Base-by-base conservation (phyloP, 1,139 yeast species). In the Suhomyces guaymorum region DNA sequence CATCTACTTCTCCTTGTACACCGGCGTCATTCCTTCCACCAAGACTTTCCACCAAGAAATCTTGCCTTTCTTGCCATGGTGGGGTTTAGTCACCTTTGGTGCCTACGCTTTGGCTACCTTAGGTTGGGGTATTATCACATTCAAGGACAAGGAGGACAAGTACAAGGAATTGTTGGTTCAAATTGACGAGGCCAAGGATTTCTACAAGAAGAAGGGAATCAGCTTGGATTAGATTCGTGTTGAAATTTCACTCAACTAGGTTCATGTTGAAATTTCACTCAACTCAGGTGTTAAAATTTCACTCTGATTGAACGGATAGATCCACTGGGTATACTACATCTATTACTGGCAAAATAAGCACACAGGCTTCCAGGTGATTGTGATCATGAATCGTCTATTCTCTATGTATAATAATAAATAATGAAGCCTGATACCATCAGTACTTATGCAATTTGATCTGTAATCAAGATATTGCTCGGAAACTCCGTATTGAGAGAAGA, bases 381-480 rank as follows among this genome's bases (percentile, higher is more conserved):
- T 5, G 29, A 27, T 27, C 24, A 19, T 19, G 30, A 27, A 14
- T 12, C 30, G 24, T 30, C 33, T 30, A 30, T 30, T 30, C 24
- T 30, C 28, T 30, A 19, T 30, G 33, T 30, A 30, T 24, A 24
- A 12, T 30, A 30, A 30, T 30, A 30, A 30, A 30, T 25, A 29
- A 30, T 9, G 10, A 19, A 24, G 19, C 11, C 30, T 30, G 31
- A 16, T 26, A 7, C 19, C 5, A 17, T 8, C 8, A 6, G 7
- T 62, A 70, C 33, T 64, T 62, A 46, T 80, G 79, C 53, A 83
- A 63, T 51, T 68, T 70, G 63, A 80, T 78, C 58, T 90, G 97
- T 35, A 87, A 78, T 51, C 84, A 83, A 4, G 95, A 88, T 65
- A 90, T 90, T 3, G 80, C 96, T 41, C 78, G 72, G 44, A 90